These are phyloP conservation scores for Picea abies DNA, from an alignment of 83 land plant genomes.

Conservation along the genomic window DNA sequence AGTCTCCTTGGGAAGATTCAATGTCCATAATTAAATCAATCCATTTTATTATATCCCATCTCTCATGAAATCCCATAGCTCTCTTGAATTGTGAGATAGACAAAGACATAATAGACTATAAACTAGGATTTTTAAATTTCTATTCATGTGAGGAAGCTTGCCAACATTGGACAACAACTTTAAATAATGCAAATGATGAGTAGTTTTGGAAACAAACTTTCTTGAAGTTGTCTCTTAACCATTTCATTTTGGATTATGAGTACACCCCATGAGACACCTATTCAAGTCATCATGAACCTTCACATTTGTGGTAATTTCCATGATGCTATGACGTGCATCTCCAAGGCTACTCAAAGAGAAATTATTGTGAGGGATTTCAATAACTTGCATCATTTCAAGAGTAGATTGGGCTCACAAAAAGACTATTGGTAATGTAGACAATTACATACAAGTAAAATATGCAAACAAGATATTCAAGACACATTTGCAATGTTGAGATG, in stretches of 20 bases:
- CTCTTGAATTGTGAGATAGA: not conserved
- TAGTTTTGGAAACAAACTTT: too few species aligned
- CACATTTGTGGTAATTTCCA: not conserved
- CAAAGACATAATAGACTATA: not conserved
- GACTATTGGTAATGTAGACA: not conserved
- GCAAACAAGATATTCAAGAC: too few species aligned
- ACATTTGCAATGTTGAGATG: too few species aligned
- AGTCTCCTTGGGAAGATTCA: not conserved
- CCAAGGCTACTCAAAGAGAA: not conserved
- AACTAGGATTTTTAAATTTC: not conserved
- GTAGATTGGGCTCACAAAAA: too few species aligned
- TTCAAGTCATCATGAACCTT: not conserved
- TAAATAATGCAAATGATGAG: not conserved
- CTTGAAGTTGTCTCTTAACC: not conserved
- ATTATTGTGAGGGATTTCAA: not conserved
- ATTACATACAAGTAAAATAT: too few species aligned
- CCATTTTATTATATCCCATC: not conserved
- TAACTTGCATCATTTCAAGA: not conserved
- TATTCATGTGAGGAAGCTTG: not conserved
- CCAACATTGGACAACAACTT: not conserved
- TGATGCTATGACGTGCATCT: not conserved
- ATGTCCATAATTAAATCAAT: not conserved
- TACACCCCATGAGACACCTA: not conserved
- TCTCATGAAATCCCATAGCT: not conserved
- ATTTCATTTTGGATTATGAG: not conserved